Evolutionary conservation across 2,329 filamentous ascomycete species (phyloP).

Genomic region (Cladosporium halotolerans): DNA sequence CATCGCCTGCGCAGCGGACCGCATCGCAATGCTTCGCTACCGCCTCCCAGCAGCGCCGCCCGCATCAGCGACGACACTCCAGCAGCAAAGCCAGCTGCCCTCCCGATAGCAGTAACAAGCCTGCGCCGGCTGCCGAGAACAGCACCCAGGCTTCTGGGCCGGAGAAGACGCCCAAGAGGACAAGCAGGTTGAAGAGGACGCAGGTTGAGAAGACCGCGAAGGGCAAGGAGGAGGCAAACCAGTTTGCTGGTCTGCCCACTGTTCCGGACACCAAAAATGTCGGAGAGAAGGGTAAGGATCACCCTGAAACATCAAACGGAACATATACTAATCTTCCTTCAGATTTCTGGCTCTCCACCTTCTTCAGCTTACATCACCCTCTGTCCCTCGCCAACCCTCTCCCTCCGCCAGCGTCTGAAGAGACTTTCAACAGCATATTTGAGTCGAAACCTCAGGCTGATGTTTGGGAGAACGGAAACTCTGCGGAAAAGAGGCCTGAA

Average conservation of each 20-base stretch:
- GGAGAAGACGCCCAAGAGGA: constrained; percentile 10
- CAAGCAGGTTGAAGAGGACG: constrained; percentile 19
- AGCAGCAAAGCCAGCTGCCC: constrained; percentile 47
- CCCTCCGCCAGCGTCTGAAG: constrained; percentile 63
- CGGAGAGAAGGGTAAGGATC: constrained; percentile 34
- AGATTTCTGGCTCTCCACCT: constrained; percentile 85
- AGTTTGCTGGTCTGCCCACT: constrained; percentile 57
- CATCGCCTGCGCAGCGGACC: constrained; percentile 22
- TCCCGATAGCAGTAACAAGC: constrained; percentile 31
- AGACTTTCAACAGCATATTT: constrained; percentile 82
- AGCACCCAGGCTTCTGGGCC: background rate
- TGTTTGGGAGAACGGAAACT: constrained; percentile 35
- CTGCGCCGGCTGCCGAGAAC: constrained; percentile 18
- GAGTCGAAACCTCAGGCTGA: constrained; percentile 45
- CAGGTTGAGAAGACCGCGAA: constrained; percentile 12
- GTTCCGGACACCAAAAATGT: constrained; percentile 72
- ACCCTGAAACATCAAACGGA: constrained; percentile 11
- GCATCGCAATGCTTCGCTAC: constrained; percentile 28
- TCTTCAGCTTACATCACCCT: constrained; percentile 93
- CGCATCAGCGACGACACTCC: constrained; percentile 45
- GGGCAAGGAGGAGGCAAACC: constrained; percentile 36
- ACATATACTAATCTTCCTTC: constrained; percentile 6
- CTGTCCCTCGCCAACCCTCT: constrained; percentile 82
- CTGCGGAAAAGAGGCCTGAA: constrained; percentile 37
- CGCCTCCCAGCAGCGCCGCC: constrained; percentile 22